Base-by-base conservation (phyloP, 805 yeast species). In the Candida boleticola region DNA sequence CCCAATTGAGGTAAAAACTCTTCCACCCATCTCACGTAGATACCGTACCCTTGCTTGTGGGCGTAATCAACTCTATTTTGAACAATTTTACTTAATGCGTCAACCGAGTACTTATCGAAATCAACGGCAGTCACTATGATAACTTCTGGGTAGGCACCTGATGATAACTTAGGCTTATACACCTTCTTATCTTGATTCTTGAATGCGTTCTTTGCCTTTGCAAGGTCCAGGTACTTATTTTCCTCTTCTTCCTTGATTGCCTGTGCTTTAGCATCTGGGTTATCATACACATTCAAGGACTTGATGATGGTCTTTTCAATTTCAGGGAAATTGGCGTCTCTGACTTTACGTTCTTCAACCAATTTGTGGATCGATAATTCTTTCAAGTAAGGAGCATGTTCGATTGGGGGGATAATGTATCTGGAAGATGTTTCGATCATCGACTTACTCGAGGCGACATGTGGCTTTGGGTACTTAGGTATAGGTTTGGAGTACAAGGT, bases 61-160 rank as follows among this genome's bases (percentile, higher is more conserved):
- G 96, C 96, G 58, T 90, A 92, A 60, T 89, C 90, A 22, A 86
- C 84, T 55, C 97, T 77, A 61, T 89, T 89, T 60, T 89, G 95
- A 16, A 89, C 84, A 42, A 90, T 71, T 41, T 77, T 77, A 14
- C 82, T 79, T 35, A 89, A 68, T 26, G 82, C 79, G 17, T 76
- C 74, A 30, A 76, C 57, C 23, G 81, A 78, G 53, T 79, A 80
- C 42, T 73, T 77, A 40, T 84, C 86, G 53, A 79, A 85, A 65
- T 89, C 95, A 22, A 90, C 66, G 2, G 85, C 83, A 0, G 95
- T 79, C 13, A 90, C 97, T 30, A 90, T 58, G 17, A 90, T 80
- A 19, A 85, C 71, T 41, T 82, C 83, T 6, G 93, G 93, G 40
- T 62, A 64, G 5, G 60, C 58, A 14, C 47, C 36, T 17, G 55